Evolutionary conservation across 768 basidiomycete genomes (phyloP).

Genomic region (Boletus vinaceobasis): DNA sequence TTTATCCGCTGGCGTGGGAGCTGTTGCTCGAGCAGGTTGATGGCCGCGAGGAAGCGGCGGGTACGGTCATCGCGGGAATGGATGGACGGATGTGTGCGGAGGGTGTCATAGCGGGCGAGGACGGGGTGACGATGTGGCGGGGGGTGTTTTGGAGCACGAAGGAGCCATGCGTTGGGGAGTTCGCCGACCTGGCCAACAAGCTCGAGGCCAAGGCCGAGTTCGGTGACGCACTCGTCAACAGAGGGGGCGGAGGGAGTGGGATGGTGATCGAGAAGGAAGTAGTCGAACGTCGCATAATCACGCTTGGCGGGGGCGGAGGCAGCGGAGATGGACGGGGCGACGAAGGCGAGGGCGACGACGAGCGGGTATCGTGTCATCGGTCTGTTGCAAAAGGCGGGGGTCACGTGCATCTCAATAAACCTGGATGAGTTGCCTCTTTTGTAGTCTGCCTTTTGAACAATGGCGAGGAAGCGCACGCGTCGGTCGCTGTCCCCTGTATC

Average conservation of each 20-base stretch:
- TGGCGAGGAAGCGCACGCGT: constrained; percentile 27
- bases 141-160: constrained; percentile 49
- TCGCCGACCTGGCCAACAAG: constrained; percentile 87
- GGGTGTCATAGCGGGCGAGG: constrained; percentile 43
- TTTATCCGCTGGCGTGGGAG: constrained; percentile 64
- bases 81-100: constrained; percentile 37
- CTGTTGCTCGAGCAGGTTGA: constrained; percentile 62
- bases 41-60: constrained; percentile 48
- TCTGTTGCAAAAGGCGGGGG: neutral
- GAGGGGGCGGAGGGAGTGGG: constrained; percentile 50
- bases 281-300: constrained; percentile 63
- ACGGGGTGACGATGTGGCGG: constrained; percentile 31
- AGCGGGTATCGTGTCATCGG: constrained; percentile 15
- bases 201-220: constrained; percentile 77
- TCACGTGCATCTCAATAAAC: constrained; percentile 9
- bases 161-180: constrained; percentile 78
- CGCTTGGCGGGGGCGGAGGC: constrained; percentile 33
- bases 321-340: constrained; percentile 3
- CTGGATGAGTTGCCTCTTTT: neutral
- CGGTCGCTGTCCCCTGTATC: constrained; percentile 15
- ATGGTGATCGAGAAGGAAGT: constrained; percentile 76
- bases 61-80: constrained; percentile 37
- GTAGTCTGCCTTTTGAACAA: constrained; percentile 10
- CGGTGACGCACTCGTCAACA: constrained; percentile 54
- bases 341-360: constrained; percentile 5